phyloP scores from a whole-genome alignment of 140 eudicot genomes.

The Stevia rebaudiana region DNA sequence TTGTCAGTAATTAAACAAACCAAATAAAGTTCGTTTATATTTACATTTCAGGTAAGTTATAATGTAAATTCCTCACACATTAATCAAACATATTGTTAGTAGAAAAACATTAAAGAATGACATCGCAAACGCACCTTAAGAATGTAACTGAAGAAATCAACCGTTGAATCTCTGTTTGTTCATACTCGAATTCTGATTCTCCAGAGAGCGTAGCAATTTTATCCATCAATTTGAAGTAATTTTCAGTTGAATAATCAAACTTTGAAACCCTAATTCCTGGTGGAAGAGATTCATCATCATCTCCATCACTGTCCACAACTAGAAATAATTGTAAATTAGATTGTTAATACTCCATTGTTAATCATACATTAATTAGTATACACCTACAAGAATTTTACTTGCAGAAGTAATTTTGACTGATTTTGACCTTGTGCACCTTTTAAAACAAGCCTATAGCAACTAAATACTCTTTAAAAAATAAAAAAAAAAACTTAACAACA shows the following conservation, averaged over 20 bases:
- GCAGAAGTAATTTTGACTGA: too few relatives aligned
- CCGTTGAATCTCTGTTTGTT: constrained; percentile 49
- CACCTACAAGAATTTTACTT: not conserved
- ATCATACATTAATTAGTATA: not conserved
- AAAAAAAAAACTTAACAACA: not conserved
- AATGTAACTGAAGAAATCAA: constrained; percentile 55
- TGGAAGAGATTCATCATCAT: constrained; percentile 12
- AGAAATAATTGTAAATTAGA: constrained; percentile 16
- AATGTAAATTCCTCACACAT: not conserved
- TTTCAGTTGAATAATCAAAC: constrained; percentile 63
- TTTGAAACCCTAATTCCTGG: constrained; percentile 32
- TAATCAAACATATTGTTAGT: not conserved
- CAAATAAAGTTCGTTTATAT: not conserved
- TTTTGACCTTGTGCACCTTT: too few relatives aligned
- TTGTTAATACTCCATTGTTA: constrained; percentile 9
- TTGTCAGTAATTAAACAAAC: not conserved
- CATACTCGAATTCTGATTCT: constrained; percentile 28
- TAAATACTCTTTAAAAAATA: not conserved
- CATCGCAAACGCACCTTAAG: constrained; percentile 41
- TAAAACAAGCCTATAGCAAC: not conserved
- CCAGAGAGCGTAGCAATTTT: constrained; percentile 47
- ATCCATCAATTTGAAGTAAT: constrained; percentile 57
- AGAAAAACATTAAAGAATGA: not conserved
- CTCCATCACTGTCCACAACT: constrained; percentile 1
- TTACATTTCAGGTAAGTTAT: not conserved